phyloP scores from a whole-genome alignment of 192 early-diverging fungal species.

The Coemansia sp. region DNA sequence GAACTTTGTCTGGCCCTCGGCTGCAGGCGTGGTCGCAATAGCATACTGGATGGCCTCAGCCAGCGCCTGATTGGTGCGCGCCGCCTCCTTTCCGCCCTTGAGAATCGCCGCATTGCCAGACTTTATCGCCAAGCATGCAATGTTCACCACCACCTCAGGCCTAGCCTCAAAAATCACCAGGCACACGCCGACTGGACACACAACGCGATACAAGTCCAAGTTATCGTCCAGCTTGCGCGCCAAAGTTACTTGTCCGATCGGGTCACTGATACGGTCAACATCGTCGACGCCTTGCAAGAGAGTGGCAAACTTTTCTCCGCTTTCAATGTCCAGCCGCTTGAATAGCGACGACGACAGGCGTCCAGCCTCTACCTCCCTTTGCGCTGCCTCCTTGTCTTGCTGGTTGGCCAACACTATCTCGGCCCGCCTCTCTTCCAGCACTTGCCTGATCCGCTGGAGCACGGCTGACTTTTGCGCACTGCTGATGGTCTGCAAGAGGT shows the following conservation, averaged over 20 bases:
- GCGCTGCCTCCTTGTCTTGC: constrained; percentile 71
- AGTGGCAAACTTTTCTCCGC: constrained; percentile 82
- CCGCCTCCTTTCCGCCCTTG: constrained; percentile 96
- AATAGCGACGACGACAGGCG: constrained; percentile 75
- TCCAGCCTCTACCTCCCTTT: constrained; percentile 71
- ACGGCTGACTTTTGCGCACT: constrained; percentile 78
- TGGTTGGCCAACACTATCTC: constrained; percentile 81
- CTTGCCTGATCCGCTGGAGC: constrained; percentile 68
- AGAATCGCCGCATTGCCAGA: constrained; percentile 97
- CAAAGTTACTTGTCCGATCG: constrained; percentile 77
- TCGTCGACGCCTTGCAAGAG: constrained; percentile 91
- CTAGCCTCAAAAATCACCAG: constrained; percentile 99
- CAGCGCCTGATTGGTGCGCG: constrained; percentile 77
- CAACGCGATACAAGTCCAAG: constrained; percentile 89
- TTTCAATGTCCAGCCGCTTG: constrained; percentile 87
- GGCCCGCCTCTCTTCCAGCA: constrained; percentile 65
- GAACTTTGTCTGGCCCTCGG: constrained; percentile 51
- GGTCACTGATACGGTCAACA: constrained; percentile 83
- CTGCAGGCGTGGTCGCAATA: constrained; percentile 57
- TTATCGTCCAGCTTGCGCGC: constrained; percentile 80
- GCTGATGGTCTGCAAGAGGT: constrained; percentile 68
- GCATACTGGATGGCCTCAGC: constrained; percentile 79
- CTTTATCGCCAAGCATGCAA: constrained; percentile 93
- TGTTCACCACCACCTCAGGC: constrained; percentile 98
- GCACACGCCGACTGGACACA: constrained; percentile 92